These are phyloP conservation scores for Trichoderma lentiforme DNA, from an alignment of 2,329 filamentous ascomycete genomes.

Conservation along the genomic window DNA sequence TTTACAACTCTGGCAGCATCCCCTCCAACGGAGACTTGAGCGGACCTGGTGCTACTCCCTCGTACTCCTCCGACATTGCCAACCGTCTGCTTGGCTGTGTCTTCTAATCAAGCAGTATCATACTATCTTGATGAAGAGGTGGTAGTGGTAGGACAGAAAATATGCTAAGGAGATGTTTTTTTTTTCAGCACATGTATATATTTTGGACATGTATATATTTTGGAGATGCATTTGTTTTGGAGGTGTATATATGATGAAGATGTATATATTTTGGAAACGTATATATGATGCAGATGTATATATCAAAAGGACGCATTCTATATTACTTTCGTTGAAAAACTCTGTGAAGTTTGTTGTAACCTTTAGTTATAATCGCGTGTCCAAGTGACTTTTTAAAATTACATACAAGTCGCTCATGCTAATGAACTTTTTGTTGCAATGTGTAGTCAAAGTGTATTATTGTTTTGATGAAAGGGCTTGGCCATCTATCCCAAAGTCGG, in stretches of 20 bases:
- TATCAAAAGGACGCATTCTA: neutral
- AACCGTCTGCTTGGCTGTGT: conserved; percentile 23
- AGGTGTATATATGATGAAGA: neutral
- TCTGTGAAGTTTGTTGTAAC: no score
- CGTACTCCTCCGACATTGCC: conserved; percentile 23
- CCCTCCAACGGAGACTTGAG: conserved; percentile 21
- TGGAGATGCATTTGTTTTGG: neutral
- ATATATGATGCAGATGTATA: neutral
- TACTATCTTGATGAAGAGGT: neutral
- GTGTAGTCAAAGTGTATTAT: neutral
- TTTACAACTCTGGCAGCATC: conserved; percentile 23
- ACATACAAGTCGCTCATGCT: no score
- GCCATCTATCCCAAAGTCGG: no score
- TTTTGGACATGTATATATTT: neutral
- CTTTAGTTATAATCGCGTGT: neutral
- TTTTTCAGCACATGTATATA: neutral
- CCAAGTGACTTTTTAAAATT: no score
- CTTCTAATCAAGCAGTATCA: neutral
- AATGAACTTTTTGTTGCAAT: accelerated
- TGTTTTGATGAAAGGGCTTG: neutral
- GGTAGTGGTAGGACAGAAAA: neutral
- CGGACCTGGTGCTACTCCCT: conserved; percentile 17
- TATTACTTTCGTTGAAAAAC: neutral
- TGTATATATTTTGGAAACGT: neutral
- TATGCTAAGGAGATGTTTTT: neutral